Evolutionary conservation across 371 early-diverging fungal genomes (phyloP), one percentile per base, ranked within the genome.

Genomic region (Amoeboradix gromovi): DNA sequence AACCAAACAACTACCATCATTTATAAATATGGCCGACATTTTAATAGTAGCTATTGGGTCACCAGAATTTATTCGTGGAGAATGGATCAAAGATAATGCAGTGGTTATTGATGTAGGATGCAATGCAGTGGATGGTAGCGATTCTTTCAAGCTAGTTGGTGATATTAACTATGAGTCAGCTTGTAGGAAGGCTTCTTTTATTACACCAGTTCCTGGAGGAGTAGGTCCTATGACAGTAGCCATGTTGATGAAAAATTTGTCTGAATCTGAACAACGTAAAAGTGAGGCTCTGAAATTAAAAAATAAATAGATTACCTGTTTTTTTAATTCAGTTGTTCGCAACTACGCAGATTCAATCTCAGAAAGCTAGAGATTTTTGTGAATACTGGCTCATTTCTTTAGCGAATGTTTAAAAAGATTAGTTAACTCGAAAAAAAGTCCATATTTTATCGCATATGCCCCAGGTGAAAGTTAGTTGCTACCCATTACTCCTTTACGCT

Each of bases 201-300:
- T 92, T 71, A 92, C 93, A 0, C 92, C 94, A 0, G 94, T 94
- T 67, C 94, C 94, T 29, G 94, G 94, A 30, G 94, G 69, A 17
- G 92, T 93, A 30, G 94, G 93, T 0, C 94, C 94, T 16, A 92
- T 94, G 93, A 93, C 94, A 1, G 94, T 94, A 17, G 90, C 90
- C 66, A 92, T 94, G 91, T 79, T 94, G 30, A 76, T 94, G 76
- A 74, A 85, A 69, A 94, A 93, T 78, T 88, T 87, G 0, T 77
- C 86, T 0, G 72, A 70, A 1, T 12, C 70, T 31, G 68, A 12
- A 5, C 12, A 67, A 67, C 22, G 22, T 48, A 5, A 48, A 22
- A 48, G 22, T 22, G 48, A 48, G 48, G 22, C 5, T 12, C 22
- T 48, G 5, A 48, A 48, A 12, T 5, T 22, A 48, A 48, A 48